Evolutionary conservation across 148 eudicot species (phyloP).

Genomic region (Tetragonia tetragonoides): DNA sequence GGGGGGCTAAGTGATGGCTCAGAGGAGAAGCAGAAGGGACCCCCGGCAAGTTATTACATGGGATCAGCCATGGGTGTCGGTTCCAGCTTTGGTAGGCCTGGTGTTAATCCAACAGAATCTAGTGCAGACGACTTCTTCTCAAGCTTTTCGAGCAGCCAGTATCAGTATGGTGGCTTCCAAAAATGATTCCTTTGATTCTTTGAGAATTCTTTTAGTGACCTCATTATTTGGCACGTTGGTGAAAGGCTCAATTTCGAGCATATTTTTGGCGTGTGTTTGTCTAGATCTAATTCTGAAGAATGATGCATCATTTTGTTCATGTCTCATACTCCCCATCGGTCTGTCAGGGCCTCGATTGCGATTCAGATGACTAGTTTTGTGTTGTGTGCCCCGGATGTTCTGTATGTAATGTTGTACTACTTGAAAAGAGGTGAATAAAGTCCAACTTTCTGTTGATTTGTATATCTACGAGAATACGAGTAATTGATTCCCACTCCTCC

Average conservation of each 20-base stretch:
- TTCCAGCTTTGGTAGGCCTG: slow-evolving; percentile 47
- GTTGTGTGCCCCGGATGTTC: background rate
- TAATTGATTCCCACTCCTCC: too few relatives aligned
- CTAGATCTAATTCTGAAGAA: background rate
- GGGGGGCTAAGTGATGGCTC: slow-evolving; percentile 64
- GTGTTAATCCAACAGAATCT: slow-evolving; percentile 38
- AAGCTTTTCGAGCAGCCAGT: slow-evolving; percentile 39
- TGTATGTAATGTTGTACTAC: background rate
- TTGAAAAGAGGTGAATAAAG: background rate
- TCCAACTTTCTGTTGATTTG: too few relatives aligned
- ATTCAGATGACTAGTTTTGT: background rate
- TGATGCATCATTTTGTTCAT: background rate
- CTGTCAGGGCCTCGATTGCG: background rate
- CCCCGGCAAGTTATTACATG: slow-evolving; percentile 56
- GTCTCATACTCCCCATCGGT: background rate
- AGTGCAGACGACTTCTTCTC: slow-evolving; percentile 54
- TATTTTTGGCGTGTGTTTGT: slow-evolving; percentile 5
- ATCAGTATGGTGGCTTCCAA: slow-evolving; percentile 57
- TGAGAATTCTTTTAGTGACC: slow-evolving; percentile 7
- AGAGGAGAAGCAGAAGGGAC: slow-evolving; percentile 67
- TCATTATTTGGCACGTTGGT: slow-evolving; percentile 9
- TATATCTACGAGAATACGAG: too few relatives aligned
- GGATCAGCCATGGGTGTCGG: slow-evolving; percentile 80
- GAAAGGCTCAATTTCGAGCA: slow-evolving; percentile 12
- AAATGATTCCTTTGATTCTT: slow-evolving; percentile 35